These are phyloP conservation scores for Sutorius eximius DNA, from an alignment of 1,284 basidiomycete species.

Conservation along the genomic window DNA sequence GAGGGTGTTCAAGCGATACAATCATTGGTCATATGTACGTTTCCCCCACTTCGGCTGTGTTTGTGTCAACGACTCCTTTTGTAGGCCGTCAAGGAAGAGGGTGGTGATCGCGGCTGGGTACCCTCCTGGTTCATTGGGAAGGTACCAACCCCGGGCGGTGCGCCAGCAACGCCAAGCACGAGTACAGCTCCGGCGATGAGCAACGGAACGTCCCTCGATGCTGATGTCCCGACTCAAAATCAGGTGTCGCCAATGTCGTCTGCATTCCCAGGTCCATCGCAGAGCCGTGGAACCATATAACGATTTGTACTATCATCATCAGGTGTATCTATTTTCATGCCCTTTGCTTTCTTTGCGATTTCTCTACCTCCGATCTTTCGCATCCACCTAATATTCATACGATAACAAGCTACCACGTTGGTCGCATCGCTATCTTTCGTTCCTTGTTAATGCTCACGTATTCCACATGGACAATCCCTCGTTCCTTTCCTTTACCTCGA, in stretches of 20 bases:
- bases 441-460: constrained; percentile 31
- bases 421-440: constrained; percentile 26
- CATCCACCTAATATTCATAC: constrained; percentile 22
- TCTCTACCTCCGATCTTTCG: constrained; percentile 21
- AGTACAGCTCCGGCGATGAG: constrained; percentile 36
- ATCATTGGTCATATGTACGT: constrained; percentile 91
- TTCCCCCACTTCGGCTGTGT: not conserved
- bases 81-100: constrained; percentile 84
- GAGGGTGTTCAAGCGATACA: constrained; percentile 95
- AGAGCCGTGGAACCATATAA: constrained; percentile 24
- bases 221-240: constrained; percentile 45
- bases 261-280: constrained; percentile 54
- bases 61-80: constrained; percentile 9
- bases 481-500: constrained; percentile 7
- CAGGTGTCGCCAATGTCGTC: constrained; percentile 76
- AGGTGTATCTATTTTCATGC: constrained; percentile 28
- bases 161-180: constrained; percentile 60
- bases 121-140: constrained; percentile 84
- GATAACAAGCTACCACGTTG: constrained; percentile 17
- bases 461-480: constrained; percentile 13
- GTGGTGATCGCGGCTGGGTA: constrained; percentile 89
- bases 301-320: constrained; percentile 10
- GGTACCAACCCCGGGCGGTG: constrained; percentile 50
- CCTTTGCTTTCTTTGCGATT: constrained; percentile 20
- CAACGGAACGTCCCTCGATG: constrained; percentile 32